Conservation (phyloP, 2,329 filamentous ascomycete species). For the Clonostachys sp. region DNA sequence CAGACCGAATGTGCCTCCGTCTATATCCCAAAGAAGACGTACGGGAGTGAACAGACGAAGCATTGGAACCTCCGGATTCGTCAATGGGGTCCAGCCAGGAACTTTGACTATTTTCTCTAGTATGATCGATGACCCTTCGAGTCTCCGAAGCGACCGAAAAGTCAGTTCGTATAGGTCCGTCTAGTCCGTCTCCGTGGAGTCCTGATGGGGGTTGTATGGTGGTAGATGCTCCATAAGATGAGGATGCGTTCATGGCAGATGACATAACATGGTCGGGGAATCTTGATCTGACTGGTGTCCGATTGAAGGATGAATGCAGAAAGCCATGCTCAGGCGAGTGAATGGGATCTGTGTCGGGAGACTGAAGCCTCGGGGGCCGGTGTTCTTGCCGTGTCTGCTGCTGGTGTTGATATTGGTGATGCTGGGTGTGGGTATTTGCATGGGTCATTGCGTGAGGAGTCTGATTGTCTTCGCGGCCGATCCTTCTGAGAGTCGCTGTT, state of each 20-base stretch:
- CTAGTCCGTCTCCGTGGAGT: conserved; percentile 7
- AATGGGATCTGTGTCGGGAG: conserved; percentile 6
- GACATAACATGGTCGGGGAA: not conserved
- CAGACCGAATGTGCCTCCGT: conserved; percentile 63
- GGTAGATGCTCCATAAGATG: not conserved
- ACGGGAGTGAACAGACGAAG: conserved; percentile 76
- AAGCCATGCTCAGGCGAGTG: conserved; percentile 19
- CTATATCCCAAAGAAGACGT: conserved; percentile 66
- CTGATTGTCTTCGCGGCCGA: conserved; percentile 19
- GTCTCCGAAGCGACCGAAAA: conserved; percentile 13
- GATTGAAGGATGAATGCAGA: conserved; percentile 51
- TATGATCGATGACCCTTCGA: conserved; percentile 22
- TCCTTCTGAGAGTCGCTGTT: conserved; percentile 46
- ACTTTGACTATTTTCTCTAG: conserved; percentile 64
- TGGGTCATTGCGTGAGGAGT: conserved; percentile 1
- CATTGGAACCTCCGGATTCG: conserved; percentile 77
- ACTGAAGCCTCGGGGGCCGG: not conserved
- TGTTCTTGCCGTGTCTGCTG: conserved; percentile 4
- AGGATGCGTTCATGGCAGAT: conserved; percentile 11
- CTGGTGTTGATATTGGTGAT: not conserved
- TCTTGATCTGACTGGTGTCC: conserved; percentile 31
- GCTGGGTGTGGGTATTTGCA: conserved; percentile 5
- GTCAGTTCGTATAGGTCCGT: conserved; percentile 24
- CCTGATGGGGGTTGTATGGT: no score
- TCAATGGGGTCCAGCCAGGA: conserved; percentile 95